Evolutionary conservation across 1,139 yeast species (phyloP).

Genomic region (Suhomyces taliae): DNA sequence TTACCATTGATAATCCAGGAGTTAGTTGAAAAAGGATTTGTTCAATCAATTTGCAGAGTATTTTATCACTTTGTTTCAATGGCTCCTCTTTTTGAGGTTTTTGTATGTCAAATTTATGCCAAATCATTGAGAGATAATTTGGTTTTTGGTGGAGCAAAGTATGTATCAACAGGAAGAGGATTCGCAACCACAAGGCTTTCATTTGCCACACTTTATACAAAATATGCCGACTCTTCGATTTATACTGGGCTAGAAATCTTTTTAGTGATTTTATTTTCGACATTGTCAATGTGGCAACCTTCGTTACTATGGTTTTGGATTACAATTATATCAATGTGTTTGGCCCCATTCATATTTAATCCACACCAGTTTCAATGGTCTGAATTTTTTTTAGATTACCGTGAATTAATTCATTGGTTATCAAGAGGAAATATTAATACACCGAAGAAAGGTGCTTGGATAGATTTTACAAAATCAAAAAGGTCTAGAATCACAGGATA

Average conservation of each 20-base stretch:
- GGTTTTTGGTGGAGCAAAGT: slow-evolving; percentile 79
- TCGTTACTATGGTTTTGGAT: slow-evolving; percentile 84
- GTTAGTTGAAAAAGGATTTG: slow-evolving; percentile 70
- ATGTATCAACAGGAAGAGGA: slow-evolving; percentile 83
- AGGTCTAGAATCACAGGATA: slow-evolving; percentile 70
- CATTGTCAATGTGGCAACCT: slow-evolving; percentile 71
- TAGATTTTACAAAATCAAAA: slow-evolving; percentile 26
- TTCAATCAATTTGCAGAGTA: slow-evolving; percentile 61
- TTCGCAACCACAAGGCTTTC: slow-evolving; percentile 72
- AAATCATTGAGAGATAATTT: slow-evolving; percentile 67
- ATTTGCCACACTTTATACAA: slow-evolving; percentile 59
- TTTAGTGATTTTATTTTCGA: slow-evolving; percentile 60
- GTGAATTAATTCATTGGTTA: slow-evolving; percentile 66
- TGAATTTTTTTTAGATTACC: slow-evolving; percentile 74
- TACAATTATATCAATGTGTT: slow-evolving; percentile 66
- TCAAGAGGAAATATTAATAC: slow-evolving; percentile 58
- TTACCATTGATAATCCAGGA: slow-evolving; percentile 81
- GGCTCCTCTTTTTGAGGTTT: slow-evolving; percentile 84
- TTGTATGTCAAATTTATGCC: slow-evolving; percentile 83
- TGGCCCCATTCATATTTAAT: slow-evolving; percentile 80
- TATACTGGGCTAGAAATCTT: slow-evolving; percentile 64
- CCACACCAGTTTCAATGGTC: slow-evolving; percentile 78
- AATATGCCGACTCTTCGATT: slow-evolving; percentile 64
- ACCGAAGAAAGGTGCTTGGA: slow-evolving; percentile 57
- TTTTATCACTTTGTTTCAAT: slow-evolving; percentile 65